Conservation (phyloP, 306 rosid genomes). For the Vigna nakashimae region DNA sequence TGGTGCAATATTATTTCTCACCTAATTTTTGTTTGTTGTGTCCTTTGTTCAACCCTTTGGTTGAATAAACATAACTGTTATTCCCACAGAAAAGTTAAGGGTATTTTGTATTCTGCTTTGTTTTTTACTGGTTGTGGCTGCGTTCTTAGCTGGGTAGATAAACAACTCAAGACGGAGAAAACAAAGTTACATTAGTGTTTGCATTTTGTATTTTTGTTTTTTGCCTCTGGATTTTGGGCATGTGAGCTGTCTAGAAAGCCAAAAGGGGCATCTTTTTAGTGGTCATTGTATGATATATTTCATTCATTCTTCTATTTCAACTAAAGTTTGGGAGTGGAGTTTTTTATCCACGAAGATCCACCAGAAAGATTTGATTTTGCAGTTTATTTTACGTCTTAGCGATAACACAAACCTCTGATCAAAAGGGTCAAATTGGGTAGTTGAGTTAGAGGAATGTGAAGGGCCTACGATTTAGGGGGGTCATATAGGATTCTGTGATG, state of each 20-base stretch:
- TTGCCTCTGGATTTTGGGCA: conserved; percentile 10
- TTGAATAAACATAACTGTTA: conserved; percentile 44
- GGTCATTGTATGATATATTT: not conserved
- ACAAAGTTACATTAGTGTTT: conserved; percentile 43
- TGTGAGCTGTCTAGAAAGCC: conserved; percentile 23
- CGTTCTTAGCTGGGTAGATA: conserved; percentile 67
- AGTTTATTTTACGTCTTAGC: conserved; percentile 13
- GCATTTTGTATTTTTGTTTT: not conserved
- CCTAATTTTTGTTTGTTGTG: conserved; percentile 1
- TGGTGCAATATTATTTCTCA: conserved; percentile 2
- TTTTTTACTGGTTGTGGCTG: conserved; percentile 36
- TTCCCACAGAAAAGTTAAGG: conserved; percentile 57
- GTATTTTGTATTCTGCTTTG: not conserved
- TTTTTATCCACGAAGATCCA: conserved; percentile 51
- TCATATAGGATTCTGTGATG: conserved; percentile 31
- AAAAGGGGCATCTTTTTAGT: not conserved
- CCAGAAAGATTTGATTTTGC: conserved; percentile 55
- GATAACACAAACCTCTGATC: conserved; percentile 16
- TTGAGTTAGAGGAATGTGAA: conserved; percentile 28
- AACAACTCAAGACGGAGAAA: conserved; percentile 78
- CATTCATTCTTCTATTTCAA: conserved; percentile 32
- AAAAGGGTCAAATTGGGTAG: conserved; percentile 25
- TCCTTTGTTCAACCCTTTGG: conserved; percentile 10
- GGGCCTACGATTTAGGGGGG: conserved; percentile 27
- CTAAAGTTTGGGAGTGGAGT: conserved; percentile 35